Conservation (phyloP, 2,329 filamentous ascomycete species). For the Fusarium nelsonii region DNA sequence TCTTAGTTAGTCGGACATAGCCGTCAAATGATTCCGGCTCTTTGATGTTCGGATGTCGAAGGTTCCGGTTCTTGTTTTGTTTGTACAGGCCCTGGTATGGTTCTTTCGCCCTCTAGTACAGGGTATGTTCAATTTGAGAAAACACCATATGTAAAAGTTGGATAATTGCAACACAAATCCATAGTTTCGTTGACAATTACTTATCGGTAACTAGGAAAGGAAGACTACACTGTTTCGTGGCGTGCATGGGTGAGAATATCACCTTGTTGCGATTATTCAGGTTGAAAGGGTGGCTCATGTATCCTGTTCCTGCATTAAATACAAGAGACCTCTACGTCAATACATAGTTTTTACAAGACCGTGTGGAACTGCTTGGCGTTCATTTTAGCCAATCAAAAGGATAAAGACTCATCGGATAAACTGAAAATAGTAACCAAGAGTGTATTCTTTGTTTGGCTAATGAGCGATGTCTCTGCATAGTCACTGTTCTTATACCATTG, state of each 20-base stretch:
- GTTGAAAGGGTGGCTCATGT: no score
- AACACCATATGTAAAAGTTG: background rate
- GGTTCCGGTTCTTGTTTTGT: background rate
- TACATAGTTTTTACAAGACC: no score
- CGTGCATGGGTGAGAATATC: no score
- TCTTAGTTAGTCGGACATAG: background rate
- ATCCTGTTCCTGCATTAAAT: no score
- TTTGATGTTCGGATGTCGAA: background rate
- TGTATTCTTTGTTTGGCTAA: background rate
- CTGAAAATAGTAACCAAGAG: background rate
- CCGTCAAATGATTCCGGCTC: background rate
- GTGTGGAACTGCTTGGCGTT: no score
- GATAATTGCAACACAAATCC: background rate
- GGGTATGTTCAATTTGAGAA: background rate
- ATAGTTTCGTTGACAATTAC: no score
- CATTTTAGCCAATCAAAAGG: no score
- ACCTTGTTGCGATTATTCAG: no score
- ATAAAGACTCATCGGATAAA: no score
- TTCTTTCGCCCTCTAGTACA: background rate
- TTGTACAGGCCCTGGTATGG: background rate
- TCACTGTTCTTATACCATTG: background rate
- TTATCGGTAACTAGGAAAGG: background rate
- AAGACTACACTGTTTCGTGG: background rate
- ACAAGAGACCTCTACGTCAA: no score
- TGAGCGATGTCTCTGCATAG: rapidly evolving